A percentile compares a stretch with the other conserved stretches of the same genome.
phyloP scores from a whole-genome alignment of 768 basidiomycete genomes.

The Kwoniella dendrophila region DNA sequence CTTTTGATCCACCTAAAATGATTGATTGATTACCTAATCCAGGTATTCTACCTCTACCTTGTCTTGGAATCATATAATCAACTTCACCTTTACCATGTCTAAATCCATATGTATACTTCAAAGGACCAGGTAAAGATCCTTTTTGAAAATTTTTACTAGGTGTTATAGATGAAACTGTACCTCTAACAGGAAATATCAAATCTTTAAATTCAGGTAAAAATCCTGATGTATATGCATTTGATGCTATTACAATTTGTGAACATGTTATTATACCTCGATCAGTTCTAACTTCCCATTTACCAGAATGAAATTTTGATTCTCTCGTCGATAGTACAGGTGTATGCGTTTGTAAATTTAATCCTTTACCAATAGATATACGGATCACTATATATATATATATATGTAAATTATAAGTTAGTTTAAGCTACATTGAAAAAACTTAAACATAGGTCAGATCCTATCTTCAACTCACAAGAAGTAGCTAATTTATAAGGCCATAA shows the following conservation, averaged over 20 bases:
- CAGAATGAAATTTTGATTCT: background rate
- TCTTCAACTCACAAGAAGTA: conserved; percentile 27
- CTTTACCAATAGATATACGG: conserved; percentile 15
- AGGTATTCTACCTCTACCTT: conserved; percentile 36
- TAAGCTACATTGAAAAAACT: background rate
- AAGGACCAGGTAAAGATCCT: conserved; percentile 24
- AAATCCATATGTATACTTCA: conserved; percentile 38
- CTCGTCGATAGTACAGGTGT: conserved; percentile 27
- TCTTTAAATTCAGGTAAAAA: conserved; percentile 67
- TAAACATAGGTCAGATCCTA: background rate
- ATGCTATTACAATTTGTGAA: conserved; percentile 74
- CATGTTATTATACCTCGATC: conserved; percentile 67
- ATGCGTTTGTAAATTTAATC: conserved; percentile 36
- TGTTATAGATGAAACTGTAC: conserved; percentile 43
- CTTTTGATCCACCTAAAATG: conserved; percentile 46
- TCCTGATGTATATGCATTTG: conserved; percentile 78
- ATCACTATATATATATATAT: conserved; percentile 20
- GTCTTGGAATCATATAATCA: conserved; percentile 46
- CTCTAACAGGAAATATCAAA: conserved; percentile 40
- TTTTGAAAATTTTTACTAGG: conserved; percentile 25
- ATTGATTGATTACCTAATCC: conserved; percentile 35
- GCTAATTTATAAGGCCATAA: conserved; percentile 44
- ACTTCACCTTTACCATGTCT: conserved; percentile 33
- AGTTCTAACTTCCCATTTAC: conserved; percentile 64
- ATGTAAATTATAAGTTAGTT: background rate